Percentiles rank a stretch among this genome's conserved stretches.
These are phyloP conservation scores for Gracilaria caudata DNA, from an alignment of 23 red algal genomes.

Conservation along the genomic window DNA sequence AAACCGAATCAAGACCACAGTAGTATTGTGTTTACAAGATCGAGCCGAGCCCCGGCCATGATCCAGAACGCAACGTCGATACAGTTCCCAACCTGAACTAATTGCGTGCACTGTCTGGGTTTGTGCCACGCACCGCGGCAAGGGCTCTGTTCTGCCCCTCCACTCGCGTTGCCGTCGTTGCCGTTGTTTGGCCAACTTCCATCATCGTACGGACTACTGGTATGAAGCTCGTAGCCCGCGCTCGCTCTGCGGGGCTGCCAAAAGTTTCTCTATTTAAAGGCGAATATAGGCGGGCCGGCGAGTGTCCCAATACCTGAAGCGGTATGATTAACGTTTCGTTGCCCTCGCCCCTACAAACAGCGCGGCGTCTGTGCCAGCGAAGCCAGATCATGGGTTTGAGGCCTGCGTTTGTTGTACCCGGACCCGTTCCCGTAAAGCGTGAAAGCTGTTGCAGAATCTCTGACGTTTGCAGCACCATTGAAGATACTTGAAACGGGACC, in stretches of 20 bases:
- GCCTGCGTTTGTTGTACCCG: neutral
- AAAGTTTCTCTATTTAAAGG: neutral
- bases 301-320: neutral
- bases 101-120: neutral
- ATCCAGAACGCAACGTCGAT: too few relatives aligned
- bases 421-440: neutral
- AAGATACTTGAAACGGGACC: neutral
- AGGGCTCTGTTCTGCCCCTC: neutral
- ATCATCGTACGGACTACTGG: neutral
- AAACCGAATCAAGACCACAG: neutral
- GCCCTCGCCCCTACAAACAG: neutral
- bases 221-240: neutral
- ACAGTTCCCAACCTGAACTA: too few relatives aligned
- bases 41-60: too few relatives aligned
- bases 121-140: neutral
- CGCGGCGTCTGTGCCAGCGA: neutral
- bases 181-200: neutral
- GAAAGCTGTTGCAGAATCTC: neutral
- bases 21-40: neutral
- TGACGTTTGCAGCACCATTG: neutral
- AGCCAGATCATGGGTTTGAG: neutral
- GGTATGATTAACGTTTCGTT: neutral
- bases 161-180: neutral
- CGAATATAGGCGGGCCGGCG: neutral
- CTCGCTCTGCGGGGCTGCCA: neutral